Evolutionary conservation across 805 yeast species (phyloP).

Genomic region (Ogataea chonburiensis): DNA sequence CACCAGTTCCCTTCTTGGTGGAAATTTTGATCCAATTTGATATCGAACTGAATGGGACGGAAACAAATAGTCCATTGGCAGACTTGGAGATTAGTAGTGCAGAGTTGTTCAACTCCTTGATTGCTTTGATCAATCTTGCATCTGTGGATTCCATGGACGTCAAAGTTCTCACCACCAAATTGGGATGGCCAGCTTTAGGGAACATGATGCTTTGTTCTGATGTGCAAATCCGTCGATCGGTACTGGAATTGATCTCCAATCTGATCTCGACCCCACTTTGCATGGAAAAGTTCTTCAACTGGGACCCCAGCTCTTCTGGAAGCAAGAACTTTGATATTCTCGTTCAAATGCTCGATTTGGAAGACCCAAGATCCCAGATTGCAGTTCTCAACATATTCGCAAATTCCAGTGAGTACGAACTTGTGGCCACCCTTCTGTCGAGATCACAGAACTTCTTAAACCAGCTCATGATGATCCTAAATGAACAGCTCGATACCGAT

Average conservation of each 20-base stretch:
- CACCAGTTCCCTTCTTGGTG: slow-evolving; percentile 46
- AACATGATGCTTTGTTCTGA: slow-evolving; percentile 37
- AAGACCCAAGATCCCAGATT: slow-evolving; percentile 40
- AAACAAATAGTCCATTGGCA: slow-evolving; percentile 22
- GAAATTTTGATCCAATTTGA: slow-evolving; percentile 46
- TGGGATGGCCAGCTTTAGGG: slow-evolving; percentile 37
- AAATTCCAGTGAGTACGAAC: slow-evolving; percentile 28
- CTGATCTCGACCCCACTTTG: slow-evolving; percentile 38
- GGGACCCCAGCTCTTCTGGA: slow-evolving; percentile 34
- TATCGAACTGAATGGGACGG: slow-evolving; percentile 21
- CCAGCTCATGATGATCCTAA: slow-evolving; percentile 17
- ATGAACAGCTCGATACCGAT: slow-evolving; percentile 21
- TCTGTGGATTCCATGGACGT: slow-evolving; percentile 36
- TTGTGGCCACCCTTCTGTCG: slow-evolving; percentile 24
- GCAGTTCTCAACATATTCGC: slow-evolving; percentile 35
- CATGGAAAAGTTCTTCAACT: slow-evolving; percentile 59
- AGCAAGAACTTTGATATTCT: slow-evolving; percentile 41
- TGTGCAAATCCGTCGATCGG: slow-evolving; percentile 42
- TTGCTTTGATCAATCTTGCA: slow-evolving; percentile 51
- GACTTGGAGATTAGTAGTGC: slow-evolving; percentile 22
- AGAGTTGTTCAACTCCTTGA: slow-evolving; percentile 45
- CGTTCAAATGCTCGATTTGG: slow-evolving; percentile 40
- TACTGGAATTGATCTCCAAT: slow-evolving; percentile 51
- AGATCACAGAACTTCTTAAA: slow-evolving; percentile 23
- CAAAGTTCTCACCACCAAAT: slow-evolving; percentile 37